Evolutionary conservation across 768 basidiomycete species (phyloP), one percentile per base, ranked within the genome.

Genomic region (Polyporus arcularius): DNA sequence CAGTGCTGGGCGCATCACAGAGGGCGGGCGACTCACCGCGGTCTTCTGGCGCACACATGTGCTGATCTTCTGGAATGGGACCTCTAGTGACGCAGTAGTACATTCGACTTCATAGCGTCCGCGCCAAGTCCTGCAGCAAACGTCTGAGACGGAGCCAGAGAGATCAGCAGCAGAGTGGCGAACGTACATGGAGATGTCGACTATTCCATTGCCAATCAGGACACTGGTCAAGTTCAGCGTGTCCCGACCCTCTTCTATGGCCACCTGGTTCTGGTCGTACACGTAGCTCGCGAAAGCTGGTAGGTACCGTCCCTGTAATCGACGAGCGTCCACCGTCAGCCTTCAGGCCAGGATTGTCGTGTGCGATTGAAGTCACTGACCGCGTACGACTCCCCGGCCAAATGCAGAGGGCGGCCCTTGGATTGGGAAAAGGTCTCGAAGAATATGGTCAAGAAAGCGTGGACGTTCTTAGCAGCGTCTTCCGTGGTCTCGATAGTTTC

Each of bases 391-490:
- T 79, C 91, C 12, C 91, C 92, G 0, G 90, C 80, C 53, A 93
- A 77, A 64, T 92, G 89, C 47, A 94, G 78, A 0, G 82, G 76
- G 26, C 90, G 74, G 3, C 88, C 88, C 50, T 83, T 70, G 72
- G 89, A 92, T 64, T 90, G 82, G 14, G 79, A 76, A 76, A 93
- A 94, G 0, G 86, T 86, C 64, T 92, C 87, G 65, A 92, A 90
- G 74, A 92, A 92, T 57, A 94, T 87, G 2, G 83, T 76, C 55
- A 92, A 77, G 73, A 93, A 93, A 0, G 90, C 86, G 51, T 87
- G 79, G 41, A 92, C 76, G 67, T 93, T 88, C 62, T 82, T 83
- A 4, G 90, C 88, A 0, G 91, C 92, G n/a, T 86, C 86, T 72
- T 93, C 90, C 0, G 91, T 89, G 0, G 88, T 91, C 58, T 83